These are phyloP conservation scores for Phialophora verrucosa DNA, from an alignment of 2,329 filamentous ascomycete genomes.

Conservation along the genomic window DNA sequence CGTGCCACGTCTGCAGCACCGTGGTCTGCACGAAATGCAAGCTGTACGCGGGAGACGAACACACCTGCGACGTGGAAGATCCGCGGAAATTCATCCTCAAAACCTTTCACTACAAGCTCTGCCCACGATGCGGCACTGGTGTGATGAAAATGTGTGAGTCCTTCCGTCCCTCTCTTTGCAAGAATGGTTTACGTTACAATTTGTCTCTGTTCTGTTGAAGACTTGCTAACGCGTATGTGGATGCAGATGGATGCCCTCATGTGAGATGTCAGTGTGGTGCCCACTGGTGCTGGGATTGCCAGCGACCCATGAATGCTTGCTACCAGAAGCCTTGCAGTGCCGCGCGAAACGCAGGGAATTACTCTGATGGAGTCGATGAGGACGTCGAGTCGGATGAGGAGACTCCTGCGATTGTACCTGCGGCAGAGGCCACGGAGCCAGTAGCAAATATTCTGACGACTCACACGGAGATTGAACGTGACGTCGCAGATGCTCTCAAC, in stretches of 20 bases:
- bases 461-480: neutral
- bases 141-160: conserved; percentile 51
- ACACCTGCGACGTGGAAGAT: conserved; percentile 42
- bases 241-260: conserved; percentile 51
- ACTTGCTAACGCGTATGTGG: neutral
- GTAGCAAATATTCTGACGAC: neutral
- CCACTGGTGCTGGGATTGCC: conserved; percentile 58
- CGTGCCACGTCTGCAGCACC: conserved; percentile 53
- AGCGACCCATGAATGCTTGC: conserved; percentile 45
- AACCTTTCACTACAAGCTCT: conserved; percentile 56
- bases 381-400: conserved; percentile 18
- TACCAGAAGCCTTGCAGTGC: conserved; percentile 27
- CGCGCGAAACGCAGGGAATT: conserved; percentile 30
- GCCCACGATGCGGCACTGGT: conserved; percentile 57
- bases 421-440: neutral
- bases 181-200: neutral
- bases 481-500: neutral
- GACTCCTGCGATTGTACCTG: neutral
- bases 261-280: conserved; percentile 58
- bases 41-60: conserved; percentile 46
- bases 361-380: conserved; percentile 32
- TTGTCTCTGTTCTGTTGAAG: neutral
- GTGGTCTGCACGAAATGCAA: conserved; percentile 54
- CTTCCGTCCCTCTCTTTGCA: neutral
- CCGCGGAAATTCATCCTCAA: conserved; percentile 49